Evolutionary conservation across 768 basidiomycete genomes (phyloP), one percentile per base, ranked within the genome.

Genomic region (Chalciporus piperatus): DNA sequence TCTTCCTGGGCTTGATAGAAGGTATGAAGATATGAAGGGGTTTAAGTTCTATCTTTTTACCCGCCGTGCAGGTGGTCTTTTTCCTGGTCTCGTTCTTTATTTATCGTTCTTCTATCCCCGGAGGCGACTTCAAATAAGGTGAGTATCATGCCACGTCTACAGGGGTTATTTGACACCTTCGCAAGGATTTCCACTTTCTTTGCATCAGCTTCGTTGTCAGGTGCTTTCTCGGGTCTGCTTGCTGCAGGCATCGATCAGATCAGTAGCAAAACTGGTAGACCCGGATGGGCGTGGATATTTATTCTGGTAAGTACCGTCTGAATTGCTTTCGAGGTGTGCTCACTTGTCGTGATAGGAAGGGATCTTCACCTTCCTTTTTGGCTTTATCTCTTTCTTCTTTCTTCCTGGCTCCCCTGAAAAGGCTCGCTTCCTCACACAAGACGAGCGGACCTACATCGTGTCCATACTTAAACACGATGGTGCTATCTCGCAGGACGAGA

Each of bases 251-350:
- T 85, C 45, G 58, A 72, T 28, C 68, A 81, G 14, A 79, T 87
- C 74, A 67, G 83, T 42, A 80, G 79, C 11, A 63, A 74, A 8
- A 67, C 66, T 5, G 77, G 79, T 2, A 74, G 69, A 51, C 70
- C 75, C 4, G 83, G 80, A 5, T 85, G 82, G 83, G 69, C 75
- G 43, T 83, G 78, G 81, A 73, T 81, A 53, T 79, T 80, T 56
- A 76, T 79, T 39, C 49, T 77, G 20, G 77, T 76, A 65, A 13
- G 20, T 27, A 5, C 38, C 13, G 48, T 23, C n/a, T 4, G 12
- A 27, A 19, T 16, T 14, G 6, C 3, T 44, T 28, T 4, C n/a
- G 4, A 28, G 8, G 10, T 25, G 9, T 12, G 25, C 43, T 52
- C 20, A 51, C 19, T 13, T 16, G 27, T 42, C 7, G 8, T 33